Evolutionary conservation across 805 yeast species (phyloP).

Genomic region (Myxozyma udenii): DNA sequence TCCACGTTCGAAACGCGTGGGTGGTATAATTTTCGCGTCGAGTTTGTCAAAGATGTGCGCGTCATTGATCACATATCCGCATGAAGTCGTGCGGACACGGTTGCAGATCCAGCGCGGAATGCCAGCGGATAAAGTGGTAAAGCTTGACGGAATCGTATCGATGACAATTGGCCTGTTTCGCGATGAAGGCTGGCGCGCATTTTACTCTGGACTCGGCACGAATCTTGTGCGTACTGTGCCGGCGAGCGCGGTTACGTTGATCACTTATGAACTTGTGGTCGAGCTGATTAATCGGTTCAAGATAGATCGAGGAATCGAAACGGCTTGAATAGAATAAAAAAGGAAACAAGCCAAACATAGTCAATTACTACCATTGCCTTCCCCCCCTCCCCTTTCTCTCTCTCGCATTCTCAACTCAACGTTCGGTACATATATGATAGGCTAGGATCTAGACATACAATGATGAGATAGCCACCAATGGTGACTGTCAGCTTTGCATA

Average conservation of each 20-base stretch:
- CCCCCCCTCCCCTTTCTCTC: too few species aligned
- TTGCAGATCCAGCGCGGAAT: conserved; percentile 57
- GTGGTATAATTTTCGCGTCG: conserved; percentile 61
- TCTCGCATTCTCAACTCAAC: too few species aligned
- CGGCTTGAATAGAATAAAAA: not conserved
- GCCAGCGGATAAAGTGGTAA: conserved; percentile 12
- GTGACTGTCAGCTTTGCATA: too few species aligned
- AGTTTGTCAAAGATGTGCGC: conserved; percentile 85
- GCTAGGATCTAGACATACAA: too few species aligned
- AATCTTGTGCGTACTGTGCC: conserved; percentile 90
- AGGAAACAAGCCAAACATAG: not conserved
- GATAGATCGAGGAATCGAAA: not conserved
- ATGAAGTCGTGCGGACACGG: conserved; percentile 88
- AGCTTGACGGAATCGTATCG: conserved; percentile 39
- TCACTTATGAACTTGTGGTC: conserved; percentile 66
- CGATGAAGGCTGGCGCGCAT: conserved; percentile 76
- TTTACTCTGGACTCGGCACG: conserved; percentile 84
- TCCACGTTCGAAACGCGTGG: conserved; percentile 32
- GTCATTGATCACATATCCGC: conserved; percentile 82
- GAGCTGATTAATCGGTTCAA: conserved; percentile 12
- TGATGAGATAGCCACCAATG: too few species aligned
- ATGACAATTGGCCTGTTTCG: conserved; percentile 45
- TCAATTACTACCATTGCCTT: not conserved
- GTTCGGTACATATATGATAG: too few species aligned
- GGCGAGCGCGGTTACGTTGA: conserved; percentile 90